Conservation (phyloP, 192 early-diverging fungal species). For the Thamnidium elegans region DNA sequence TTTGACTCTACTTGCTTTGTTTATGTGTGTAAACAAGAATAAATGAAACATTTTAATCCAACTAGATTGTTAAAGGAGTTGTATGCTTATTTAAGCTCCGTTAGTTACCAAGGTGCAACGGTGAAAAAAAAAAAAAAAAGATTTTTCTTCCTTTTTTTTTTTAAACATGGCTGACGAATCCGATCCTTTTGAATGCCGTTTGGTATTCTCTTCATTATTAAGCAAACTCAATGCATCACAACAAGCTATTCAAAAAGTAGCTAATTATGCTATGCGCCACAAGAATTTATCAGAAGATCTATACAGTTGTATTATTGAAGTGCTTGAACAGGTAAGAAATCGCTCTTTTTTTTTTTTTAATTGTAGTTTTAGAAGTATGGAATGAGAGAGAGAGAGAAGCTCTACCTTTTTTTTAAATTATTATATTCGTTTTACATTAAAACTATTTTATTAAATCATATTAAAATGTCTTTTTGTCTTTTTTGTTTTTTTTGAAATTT, state of each 20-base stretch:
- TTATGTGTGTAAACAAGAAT: too few relatives aligned
- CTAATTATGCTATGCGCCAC: slow-evolving; percentile 51
- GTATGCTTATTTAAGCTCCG: too few relatives aligned
- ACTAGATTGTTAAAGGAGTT: too few relatives aligned
- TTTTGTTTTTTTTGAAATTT: not conserved
- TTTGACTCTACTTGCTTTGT: too few relatives aligned
- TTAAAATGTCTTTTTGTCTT: not conserved
- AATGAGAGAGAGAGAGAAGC: too few relatives aligned
- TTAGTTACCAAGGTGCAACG: too few relatives aligned
- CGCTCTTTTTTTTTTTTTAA: slow-evolving; percentile 7
- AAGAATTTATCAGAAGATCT: slow-evolving; percentile 51
- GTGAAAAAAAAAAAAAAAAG: too few relatives aligned
- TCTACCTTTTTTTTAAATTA: too few relatives aligned
- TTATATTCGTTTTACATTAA: too few relatives aligned
- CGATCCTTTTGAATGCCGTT: slow-evolving; percentile 56
- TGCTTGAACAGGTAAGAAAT: slow-evolving; percentile 49
- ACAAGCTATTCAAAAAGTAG: slow-evolving; percentile 52
- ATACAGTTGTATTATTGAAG: slow-evolving; percentile 55
- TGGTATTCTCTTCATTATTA: slow-evolving; percentile 45
- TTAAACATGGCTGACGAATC: slow-evolving; percentile 35
- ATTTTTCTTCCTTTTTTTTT: not conserved
- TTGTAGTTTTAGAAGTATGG: too few relatives aligned
- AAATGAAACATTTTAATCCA: too few relatives aligned
- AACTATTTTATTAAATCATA: not conserved
- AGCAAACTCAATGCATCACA: slow-evolving; percentile 59